phyloP scores from a whole-genome alignment of 2,329 filamentous ascomycete genomes.

The Leptographium flavum region DNA sequence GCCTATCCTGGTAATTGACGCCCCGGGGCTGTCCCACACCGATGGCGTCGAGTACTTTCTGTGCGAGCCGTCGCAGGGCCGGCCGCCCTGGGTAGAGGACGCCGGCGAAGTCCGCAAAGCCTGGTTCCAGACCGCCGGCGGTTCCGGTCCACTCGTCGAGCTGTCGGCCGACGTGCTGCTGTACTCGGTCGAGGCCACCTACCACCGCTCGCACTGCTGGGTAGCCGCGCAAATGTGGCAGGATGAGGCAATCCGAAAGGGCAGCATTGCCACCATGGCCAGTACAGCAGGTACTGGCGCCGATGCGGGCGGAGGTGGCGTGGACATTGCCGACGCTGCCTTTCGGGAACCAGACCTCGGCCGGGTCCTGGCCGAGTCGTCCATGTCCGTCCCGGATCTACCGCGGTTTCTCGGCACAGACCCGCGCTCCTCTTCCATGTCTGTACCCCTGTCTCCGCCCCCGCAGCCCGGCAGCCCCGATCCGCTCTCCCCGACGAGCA shows the following conservation, averaged over 20 bases:
- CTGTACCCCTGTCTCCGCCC: too few relatives aligned
- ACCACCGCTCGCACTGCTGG: conserved; percentile 44
- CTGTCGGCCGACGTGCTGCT: conserved; percentile 45
- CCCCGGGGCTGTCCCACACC: conserved; percentile 51
- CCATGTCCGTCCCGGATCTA: conserved; percentile 12
- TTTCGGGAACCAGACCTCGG: not conserved
- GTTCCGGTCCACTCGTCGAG: conserved; percentile 37
- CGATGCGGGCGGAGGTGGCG: not conserved
- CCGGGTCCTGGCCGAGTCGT: too few relatives aligned
- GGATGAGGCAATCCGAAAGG: not conserved
- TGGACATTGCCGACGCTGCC: not conserved
- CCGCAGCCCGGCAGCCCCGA: not conserved
- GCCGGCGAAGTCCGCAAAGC: conserved; percentile 48
- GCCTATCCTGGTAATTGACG: conserved; percentile 65
- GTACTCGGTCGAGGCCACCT: conserved; percentile 46
- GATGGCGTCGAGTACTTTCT: conserved; percentile 72
- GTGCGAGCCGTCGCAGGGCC: conserved; percentile 59
- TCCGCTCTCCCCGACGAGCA: not conserved
- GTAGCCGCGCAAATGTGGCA: conserved; percentile 35
- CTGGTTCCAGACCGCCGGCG: conserved; percentile 63
- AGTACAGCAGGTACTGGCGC: not conserved
- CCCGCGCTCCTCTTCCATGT: too few relatives aligned
- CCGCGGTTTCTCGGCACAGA: not conserved
- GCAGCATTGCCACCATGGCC: not conserved
- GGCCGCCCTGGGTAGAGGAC: conserved; percentile 59